phyloP scores from a whole-genome alignment of 1,284 basidiomycete species.

The Hypsizygus ulmarius region DNA sequence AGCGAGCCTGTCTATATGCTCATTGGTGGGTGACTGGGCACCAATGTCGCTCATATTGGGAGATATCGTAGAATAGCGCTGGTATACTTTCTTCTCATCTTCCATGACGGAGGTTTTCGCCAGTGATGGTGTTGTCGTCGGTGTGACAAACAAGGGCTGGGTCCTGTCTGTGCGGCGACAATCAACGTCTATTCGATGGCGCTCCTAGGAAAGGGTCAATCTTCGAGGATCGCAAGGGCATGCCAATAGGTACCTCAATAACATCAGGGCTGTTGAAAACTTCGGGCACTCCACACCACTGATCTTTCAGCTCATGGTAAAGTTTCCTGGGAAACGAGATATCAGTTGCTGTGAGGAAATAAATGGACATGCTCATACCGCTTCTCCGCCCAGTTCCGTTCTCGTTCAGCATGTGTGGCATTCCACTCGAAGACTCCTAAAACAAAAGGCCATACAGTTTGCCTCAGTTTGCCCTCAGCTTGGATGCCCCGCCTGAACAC shows the following conservation, averaged over 20 bases:
- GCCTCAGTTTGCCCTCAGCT: conserved; percentile 52
- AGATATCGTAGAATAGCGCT: conserved; percentile 65
- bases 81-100: conserved; percentile 53
- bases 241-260: conserved; percentile 51
- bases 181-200: conserved; percentile 92
- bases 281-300: conserved; percentile 82
- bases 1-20: conserved; percentile 79
- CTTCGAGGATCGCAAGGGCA: background rate
- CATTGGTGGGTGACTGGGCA: conserved; percentile 81
- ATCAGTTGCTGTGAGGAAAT: conserved; percentile 1
- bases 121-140: conserved; percentile 33
- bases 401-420: conserved; percentile 40
- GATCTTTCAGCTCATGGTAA: conserved; percentile 68
- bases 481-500: conserved; percentile 75
- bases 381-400: conserved; percentile 24
- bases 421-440: conserved; percentile 85
- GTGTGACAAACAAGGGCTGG: conserved; percentile 79
- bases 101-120: conserved; percentile 31
- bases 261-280: conserved; percentile 75
- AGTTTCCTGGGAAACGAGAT: conserved; percentile 43
- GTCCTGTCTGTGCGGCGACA: conserved; percentile 95
- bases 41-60: conserved; percentile 71
- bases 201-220: conserved; percentile 47
- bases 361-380: conserved; percentile 40
- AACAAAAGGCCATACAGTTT: conserved; percentile 87